Evolutionary conservation across 2,329 filamentous ascomycete genomes (phyloP), one percentile per base, ranked within the genome.

Genomic region (Ophiostoma novo-ulmi): DNA sequence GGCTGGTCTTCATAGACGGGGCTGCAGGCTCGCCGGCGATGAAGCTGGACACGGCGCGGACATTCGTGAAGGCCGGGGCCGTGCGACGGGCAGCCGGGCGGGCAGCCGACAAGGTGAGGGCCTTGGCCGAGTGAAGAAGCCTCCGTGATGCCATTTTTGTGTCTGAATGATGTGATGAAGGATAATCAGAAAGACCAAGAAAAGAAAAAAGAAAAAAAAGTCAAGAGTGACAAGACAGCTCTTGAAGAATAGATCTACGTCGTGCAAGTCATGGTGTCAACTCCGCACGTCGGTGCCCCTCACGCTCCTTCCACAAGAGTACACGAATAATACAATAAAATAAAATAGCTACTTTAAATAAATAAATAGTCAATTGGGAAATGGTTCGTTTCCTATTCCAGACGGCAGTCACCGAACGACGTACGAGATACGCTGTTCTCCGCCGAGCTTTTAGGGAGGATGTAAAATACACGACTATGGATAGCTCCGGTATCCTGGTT

Each of bases 1-100:
- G 91, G 64, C 81, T 79, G n/a, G 85, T 86, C 81, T 85, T 86
- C 75, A 88, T 77, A 2, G 81, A 76, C 39, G 86, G 86, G 31
- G 78, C 81, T 31, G 81, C 79, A 41, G 86, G 85, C 80, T 88
- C 86, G 71, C 75, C 75, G 36, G 72, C 31, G 13, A 71, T 17
- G n/a, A 71, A 71, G 41, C 48, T 64, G 20, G 66, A 71, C 20
- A 68, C 26, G 39, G 38, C 26, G 31, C 70, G 70, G 31, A 31
- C 36, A 3, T 55, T 14, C 35, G 48, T 7, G 31, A 26, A 68
- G 11, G 67, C 65, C 17, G 38, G 36, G 13, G 65, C 11, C 22
- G 38, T 7, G 13, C 65, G 65, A 22, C 20, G 41, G 4, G 4
- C 26, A 39, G 69, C 67, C 26, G 22, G 26, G 5, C 58, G 58